These are phyloP conservation scores for Trichoderma sp. DNA, from an alignment of 2,329 filamentous ascomycete species.

Conservation along the genomic window DNA sequence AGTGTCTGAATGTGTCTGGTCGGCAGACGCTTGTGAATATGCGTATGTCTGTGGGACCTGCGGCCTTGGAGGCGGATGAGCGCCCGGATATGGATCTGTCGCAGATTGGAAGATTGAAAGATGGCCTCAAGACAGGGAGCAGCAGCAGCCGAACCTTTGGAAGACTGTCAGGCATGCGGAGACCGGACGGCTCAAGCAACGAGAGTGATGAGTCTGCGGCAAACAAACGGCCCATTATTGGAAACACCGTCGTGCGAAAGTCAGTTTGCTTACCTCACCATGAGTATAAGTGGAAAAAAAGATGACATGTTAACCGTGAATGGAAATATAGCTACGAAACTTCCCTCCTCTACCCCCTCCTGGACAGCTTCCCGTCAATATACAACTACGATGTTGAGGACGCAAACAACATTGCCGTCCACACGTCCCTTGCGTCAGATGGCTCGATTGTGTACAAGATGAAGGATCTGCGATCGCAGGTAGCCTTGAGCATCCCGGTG, in stretches of 20 bases:
- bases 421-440: slow-evolving; percentile 70
- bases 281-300: background rate
- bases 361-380: slow-evolving; percentile 82
- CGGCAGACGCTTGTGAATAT: slow-evolving; percentile 77
- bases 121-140: background rate
- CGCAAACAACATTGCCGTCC: slow-evolving; percentile 43
- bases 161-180: slow-evolving; percentile 33
- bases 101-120: slow-evolving; percentile 30
- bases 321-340: slow-evolving; percentile 46
- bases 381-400: slow-evolving; percentile 52
- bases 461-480: slow-evolving; percentile 64
- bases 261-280: slow-evolving; percentile 24
- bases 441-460: slow-evolving; percentile 71
- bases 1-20: slow-evolving; percentile 72
- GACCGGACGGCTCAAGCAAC: slow-evolving; percentile 17
- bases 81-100: slow-evolving; percentile 39
- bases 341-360: slow-evolving; percentile 68
- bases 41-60: slow-evolving; percentile 60
- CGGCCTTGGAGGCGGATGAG: slow-evolving; percentile 35
- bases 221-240: slow-evolving; percentile 31
- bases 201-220: slow-evolving; percentile 11
- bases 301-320: background rate
- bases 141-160: slow-evolving; percentile 35
- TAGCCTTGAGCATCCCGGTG: slow-evolving; percentile 63
- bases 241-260: slow-evolving; percentile 35